These are phyloP conservation scores for Batkoa obscura DNA, from an alignment of 371 early-diverging fungal species.

Conservation along the genomic window DNA sequence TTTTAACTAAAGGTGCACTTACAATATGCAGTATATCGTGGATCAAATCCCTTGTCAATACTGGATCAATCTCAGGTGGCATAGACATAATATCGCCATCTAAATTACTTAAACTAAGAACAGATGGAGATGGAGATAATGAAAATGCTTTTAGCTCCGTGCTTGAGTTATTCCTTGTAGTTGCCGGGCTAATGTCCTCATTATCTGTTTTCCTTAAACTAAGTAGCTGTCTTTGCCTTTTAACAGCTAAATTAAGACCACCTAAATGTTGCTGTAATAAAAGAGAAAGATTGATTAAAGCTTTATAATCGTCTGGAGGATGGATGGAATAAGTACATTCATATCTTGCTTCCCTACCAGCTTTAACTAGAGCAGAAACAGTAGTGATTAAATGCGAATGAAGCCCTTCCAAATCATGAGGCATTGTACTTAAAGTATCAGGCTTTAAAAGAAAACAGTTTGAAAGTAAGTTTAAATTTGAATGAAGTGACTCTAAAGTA, in stretches of 20 bases:
- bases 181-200: neutral
- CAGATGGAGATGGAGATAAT: constrained; percentile 1
- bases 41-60: neutral
- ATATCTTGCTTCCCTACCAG: constrained; percentile 3
- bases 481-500: neutral
- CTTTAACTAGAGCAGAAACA: neutral
- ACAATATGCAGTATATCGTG: constrained; percentile 4
- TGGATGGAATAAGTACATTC: constrained; percentile 3
- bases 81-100: neutral
- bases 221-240: neutral
- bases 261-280: neutral
- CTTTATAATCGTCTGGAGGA: neutral
- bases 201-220: neutral
- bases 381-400: neutral
- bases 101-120: neutral
- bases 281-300: neutral
- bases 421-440: neutral
- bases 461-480: neutral
- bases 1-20: neutral
- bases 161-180: neutral
- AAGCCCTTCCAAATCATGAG: neutral
- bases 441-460: neutral
- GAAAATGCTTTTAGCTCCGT: neutral
- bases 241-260: constrained; percentile 2
- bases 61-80: constrained; percentile 3